Evolutionary conservation across 345 rosid genomes (phyloP).

Genomic region (Brassica cretica): DNA sequence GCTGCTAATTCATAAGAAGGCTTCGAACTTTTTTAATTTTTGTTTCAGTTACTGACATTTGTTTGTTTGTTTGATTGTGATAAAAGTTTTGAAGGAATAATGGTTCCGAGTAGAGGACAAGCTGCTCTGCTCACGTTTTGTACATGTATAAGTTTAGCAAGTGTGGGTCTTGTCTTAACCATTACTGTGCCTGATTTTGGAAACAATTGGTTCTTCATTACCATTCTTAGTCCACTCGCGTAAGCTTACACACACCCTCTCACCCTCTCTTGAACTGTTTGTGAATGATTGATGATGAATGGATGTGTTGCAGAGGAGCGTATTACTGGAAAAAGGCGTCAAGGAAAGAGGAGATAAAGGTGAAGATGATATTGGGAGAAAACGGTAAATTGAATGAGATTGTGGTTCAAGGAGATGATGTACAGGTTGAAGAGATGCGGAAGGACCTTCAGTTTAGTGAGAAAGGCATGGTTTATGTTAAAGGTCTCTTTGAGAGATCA

Average conservation of each 20-base stretch:
- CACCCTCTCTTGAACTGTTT: background rate
- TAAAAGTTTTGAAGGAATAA: slow-evolving; percentile 74
- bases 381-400: slow-evolving; percentile 61
- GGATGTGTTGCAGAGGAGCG: slow-evolving; percentile 58
- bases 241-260: slow-evolving; percentile 42
- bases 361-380: slow-evolving; percentile 64
- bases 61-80: background rate
- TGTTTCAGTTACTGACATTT: slow-evolving; percentile 19
- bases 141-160: slow-evolving; percentile 92
- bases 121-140: slow-evolving; percentile 93
- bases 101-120: slow-evolving; percentile 92
- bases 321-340: slow-evolving; percentile 92
- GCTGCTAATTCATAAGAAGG: slow-evolving; percentile 21
- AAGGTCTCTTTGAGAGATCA: slow-evolving; percentile 83
- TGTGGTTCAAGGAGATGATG: slow-evolving; percentile 92
- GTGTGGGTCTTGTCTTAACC: slow-evolving; percentile 87
- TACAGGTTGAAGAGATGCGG: slow-evolving; percentile 85
- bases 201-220: slow-evolving; percentile 92
- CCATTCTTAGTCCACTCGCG: slow-evolving; percentile 82
- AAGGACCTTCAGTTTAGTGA: slow-evolving; percentile 78
- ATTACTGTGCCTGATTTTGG: slow-evolving; percentile 84
- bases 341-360: slow-evolving; percentile 88
- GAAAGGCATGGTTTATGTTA: slow-evolving; percentile 92
- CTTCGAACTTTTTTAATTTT: background rate
- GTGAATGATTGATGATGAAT: slow-evolving; percentile 3